These are phyloP conservation scores for Spizellomyces sp. DNA, from an alignment of 192 early-diverging fungal species.

Conservation along the genomic window DNA sequence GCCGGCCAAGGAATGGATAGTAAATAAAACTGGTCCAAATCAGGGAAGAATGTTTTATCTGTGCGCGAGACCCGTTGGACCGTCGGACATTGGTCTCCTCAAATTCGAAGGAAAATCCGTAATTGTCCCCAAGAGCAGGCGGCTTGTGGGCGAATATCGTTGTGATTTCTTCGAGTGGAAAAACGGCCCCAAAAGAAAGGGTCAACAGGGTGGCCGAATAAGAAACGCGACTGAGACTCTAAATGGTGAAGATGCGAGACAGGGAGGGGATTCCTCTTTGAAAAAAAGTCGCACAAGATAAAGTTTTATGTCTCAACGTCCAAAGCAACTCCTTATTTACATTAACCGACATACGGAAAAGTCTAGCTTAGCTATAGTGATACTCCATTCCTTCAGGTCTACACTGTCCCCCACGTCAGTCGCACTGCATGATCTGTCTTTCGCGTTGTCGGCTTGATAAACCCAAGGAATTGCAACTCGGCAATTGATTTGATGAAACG, in stretches of 20 bases:
- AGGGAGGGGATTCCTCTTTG: not conserved
- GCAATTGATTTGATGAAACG: constrained; percentile 84
- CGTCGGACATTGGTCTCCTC: constrained; percentile 2
- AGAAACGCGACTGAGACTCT: not conserved
- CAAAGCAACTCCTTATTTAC: too few species aligned
- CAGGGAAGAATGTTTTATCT: constrained; percentile 69
- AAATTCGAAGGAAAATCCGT: constrained; percentile 6
- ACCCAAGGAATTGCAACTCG: constrained; percentile 87
- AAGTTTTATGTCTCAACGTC: too few species aligned
- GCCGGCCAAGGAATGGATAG: constrained; percentile 61
- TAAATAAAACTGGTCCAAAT: constrained; percentile 74
- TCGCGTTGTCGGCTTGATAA: constrained; percentile 82
- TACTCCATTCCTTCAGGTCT: not conserved
- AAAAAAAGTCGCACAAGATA: too few species aligned
- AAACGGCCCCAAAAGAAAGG: constrained; percentile 18
- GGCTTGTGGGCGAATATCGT: constrained; percentile 35
- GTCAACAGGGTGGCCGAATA: too few species aligned
- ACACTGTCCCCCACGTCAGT: constrained; percentile 61
- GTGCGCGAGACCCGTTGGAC: constrained; percentile 59
- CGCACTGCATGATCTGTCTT: constrained; percentile 94
- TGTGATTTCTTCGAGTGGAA: constrained; percentile 54
- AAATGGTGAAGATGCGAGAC: not conserved
- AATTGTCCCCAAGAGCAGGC: constrained; percentile 15
- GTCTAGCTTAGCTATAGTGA: too few species aligned
- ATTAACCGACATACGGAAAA: too few species aligned